Conservation (phyloP, 2,329 filamentous ascomycete genomes). For the Clonostachys sp. region DNA sequence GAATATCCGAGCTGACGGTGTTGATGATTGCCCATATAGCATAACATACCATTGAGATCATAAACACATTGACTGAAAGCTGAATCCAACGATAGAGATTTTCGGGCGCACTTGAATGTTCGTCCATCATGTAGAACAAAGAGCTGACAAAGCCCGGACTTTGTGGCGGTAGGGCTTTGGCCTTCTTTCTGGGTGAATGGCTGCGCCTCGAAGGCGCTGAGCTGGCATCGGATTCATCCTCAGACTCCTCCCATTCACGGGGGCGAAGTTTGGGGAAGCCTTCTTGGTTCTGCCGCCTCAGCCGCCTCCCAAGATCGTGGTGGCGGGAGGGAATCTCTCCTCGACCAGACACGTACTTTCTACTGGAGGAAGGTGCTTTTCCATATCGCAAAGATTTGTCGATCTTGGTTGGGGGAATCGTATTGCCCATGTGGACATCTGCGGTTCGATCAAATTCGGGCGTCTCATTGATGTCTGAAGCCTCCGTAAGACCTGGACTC, state of each 20-base stretch:
- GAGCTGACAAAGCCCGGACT: constrained; percentile 27
- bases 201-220: too few species aligned
- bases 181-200: too few species aligned
- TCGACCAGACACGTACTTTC: constrained; percentile 46
- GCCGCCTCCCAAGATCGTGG: constrained; percentile 36
- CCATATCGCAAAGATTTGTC: constrained; percentile 41
- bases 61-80: constrained; percentile 58
- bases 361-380: constrained; percentile 24
- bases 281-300: constrained; percentile 49
- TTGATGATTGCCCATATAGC: constrained; percentile 65
- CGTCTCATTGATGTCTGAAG: constrained; percentile 47
- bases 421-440: constrained; percentile 33
- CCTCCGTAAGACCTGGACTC: constrained; percentile 55
- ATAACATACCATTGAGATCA: constrained; percentile 54
- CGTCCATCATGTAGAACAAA: constrained; percentile 46
- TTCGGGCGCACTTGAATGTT: constrained; percentile 54
- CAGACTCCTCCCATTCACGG: constrained; percentile 22
- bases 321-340: constrained; percentile 54
- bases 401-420: constrained; percentile 40
- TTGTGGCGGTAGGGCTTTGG: background rate
- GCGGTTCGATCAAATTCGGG: constrained; percentile 44
- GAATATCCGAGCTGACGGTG: constrained; percentile 71
- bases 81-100: constrained; percentile 57
- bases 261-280: background rate
- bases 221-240: constrained; percentile 35